Base-by-base conservation (phyloP, 1,284 basidiomycete genomes). In the Grifola frondosa region DNA sequence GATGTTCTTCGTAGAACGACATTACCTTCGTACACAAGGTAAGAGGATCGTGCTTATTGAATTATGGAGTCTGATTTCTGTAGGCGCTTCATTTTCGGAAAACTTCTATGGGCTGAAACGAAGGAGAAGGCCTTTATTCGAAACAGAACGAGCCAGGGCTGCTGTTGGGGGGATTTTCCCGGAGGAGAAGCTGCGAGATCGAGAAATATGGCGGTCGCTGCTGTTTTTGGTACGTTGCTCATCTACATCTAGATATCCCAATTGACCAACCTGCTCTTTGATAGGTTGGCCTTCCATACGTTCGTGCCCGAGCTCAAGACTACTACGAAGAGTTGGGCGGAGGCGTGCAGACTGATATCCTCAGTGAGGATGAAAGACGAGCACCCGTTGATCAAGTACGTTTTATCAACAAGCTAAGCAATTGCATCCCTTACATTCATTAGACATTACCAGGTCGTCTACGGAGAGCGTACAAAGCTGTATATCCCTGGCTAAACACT, bases 21-120 rank as follows among this genome's bases (percentile, higher is more conserved):
- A 97, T 68, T 97, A 97, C 65, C 81, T 99, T 40, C 78, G 78
- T 54, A 86, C 77, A 63, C 83, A 87, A 65, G 87, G 95, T 90
- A 48, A 42, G 78, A 65, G 35, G 30, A n/a, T 12, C 23, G 9
- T 10, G 3, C 29, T 28, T 11, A 30, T 20, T 38, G n/a, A 8
- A 5, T 9, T n/a, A 6, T 6, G 9, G 10, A 19, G 6, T 25
- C 26, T 31, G 13, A 30, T 10, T 19, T 19, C 23, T 36, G 5
- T 44, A 93, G 91, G 83, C 61, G 88, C 91, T 12, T 91, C 90
- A 4, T 97, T 97, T 60, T 74, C 92, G 4, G 94, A 97, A 64
- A 90, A 94, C 58, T 97, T 97, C 61, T 97, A 97, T 62, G 91
- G 91, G 0, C 66, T 97, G 35, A 91, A 91, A 58, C 71, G 93